These are phyloP conservation scores for Cornus kousa DNA, from an alignment of 148 eudicot genomes.

Conservation along the genomic window DNA sequence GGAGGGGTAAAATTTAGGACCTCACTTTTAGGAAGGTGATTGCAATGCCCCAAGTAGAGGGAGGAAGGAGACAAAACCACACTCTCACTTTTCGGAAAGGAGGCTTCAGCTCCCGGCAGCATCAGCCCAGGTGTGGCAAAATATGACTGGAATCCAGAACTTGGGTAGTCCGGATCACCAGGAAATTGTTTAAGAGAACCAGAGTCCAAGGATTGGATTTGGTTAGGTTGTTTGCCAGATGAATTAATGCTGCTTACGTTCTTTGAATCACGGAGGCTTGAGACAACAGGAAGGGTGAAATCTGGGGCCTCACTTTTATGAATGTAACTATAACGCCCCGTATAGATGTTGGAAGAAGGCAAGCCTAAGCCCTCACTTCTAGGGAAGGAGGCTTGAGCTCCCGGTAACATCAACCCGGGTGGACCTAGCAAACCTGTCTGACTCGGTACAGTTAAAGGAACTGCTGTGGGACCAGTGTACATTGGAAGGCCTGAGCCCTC, in stretches of 20 bases:
- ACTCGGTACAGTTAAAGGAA: not conserved
- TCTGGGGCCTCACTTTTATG: not conserved
- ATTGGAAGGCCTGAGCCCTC: not conserved
- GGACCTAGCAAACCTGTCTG: no score
- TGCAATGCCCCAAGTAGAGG: slow-evolving; percentile 4
- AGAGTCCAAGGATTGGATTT: no score
- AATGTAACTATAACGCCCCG: not conserved
- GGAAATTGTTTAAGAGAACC: no score
- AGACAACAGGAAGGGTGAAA: not conserved
- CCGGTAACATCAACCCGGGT: not conserved
- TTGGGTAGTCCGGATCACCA: no score
- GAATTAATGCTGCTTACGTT: no score
- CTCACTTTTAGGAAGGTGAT: slow-evolving; percentile 1
- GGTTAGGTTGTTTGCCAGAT: no score
- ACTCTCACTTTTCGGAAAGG: slow-evolving; percentile 1
- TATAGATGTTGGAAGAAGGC: slow-evolving; percentile 12
- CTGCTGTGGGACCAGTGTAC: slow-evolving; percentile 3
- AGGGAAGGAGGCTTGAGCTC: not conserved
- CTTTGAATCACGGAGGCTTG: not conserved
- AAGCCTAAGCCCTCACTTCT: not conserved
- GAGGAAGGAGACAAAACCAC: slow-evolving; percentile 4
- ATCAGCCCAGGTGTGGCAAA: no score
- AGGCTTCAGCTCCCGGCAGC: slow-evolving; percentile 1
- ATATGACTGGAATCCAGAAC: no score
- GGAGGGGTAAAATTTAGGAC: not conserved